Base-by-base conservation (phyloP, 164 flowering plant genomes). In the Tinospora cordifolia region DNA sequence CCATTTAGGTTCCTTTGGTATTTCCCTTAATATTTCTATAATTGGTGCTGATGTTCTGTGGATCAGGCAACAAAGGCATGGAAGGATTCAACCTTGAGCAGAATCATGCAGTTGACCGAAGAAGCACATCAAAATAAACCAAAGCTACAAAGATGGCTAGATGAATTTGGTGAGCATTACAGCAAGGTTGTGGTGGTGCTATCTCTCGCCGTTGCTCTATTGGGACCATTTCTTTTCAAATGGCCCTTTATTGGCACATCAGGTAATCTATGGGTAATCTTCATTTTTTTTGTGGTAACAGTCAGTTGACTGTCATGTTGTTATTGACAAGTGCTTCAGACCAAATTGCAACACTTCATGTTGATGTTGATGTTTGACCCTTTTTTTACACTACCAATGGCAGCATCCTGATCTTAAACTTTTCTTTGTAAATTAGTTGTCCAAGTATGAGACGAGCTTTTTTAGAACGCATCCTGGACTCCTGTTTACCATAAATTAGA, bases 101-200 rank as follows among this genome's bases (percentile, higher is more conserved):
- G 80, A 80, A 94, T 94, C 72, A 90, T 94, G 69, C 91, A 90
- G 71, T 76, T 94, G 80, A 90, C 98, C 60, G 97, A 92, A 83
- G 96, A 92, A 85, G 99, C 98, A 64, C 98, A 88, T 21, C 83
- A 80, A 58, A 92, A 84, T 73, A 94, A 90, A 72, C 99, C 99
- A 67, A 90, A 85, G 79, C 91, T 94, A 70, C 98, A 94, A 75
- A 84, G 99, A 78, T 94, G 99, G 99, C 82, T 94, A 69, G 98
- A 94, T 83, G 94, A 92, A 73, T 94, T 94, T 88, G 99, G 99
- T 19, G 99, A 90, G 73, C 80, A 59, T 21, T 94, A 94, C 82
- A 92, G 98, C 83, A 85, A 86, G 85, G 88, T 88, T 72, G 99
- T 94, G 75, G 87, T 94, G 54, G 79, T 85, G 72, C 74, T 90